These are phyloP conservation scores for Aureobasidium sp. DNA, from an alignment of 2,329 filamentous ascomycete species.

Conservation along the genomic window DNA sequence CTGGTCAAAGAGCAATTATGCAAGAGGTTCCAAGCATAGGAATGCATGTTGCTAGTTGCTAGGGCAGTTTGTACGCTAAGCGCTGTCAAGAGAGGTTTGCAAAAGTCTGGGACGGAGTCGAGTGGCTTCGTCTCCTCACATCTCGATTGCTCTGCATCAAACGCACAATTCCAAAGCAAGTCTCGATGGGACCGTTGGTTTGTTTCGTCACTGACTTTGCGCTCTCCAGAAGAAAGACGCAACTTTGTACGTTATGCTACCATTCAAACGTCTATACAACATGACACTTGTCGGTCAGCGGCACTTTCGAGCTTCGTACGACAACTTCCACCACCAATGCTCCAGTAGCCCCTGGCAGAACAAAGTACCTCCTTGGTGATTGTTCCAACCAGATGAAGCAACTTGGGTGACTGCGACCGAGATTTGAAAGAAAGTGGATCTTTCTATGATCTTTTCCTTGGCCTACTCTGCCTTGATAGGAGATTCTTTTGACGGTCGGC, in stretches of 20 bases:
- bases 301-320: background rate
- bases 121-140: background rate
- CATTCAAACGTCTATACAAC: too few relatives aligned
- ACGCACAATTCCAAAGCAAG: background rate
- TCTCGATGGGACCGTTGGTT: constrained; percentile 2
- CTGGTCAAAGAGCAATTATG: constrained; percentile 17
- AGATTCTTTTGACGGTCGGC: background rate
- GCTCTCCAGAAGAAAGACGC: background rate
- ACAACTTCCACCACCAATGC: background rate
- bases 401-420: background rate
- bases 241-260: too few relatives aligned
- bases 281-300: background rate
- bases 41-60: constrained; percentile 6
- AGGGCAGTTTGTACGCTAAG: constrained; percentile 13
- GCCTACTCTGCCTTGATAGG: constrained; percentile 6
- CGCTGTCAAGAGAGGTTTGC: constrained; percentile 5
- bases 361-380: background rate
- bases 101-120: constrained; percentile 11
- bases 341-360: background rate
- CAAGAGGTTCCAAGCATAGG: constrained; percentile 14
- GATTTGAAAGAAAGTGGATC: background rate
- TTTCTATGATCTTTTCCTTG: background rate
- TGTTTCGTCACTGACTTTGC: background rate
- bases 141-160: constrained; percentile 6
- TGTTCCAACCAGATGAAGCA: background rate